Conservation (phyloP, 139 green algal genomes). For the Coccomyxa sp. region DNA sequence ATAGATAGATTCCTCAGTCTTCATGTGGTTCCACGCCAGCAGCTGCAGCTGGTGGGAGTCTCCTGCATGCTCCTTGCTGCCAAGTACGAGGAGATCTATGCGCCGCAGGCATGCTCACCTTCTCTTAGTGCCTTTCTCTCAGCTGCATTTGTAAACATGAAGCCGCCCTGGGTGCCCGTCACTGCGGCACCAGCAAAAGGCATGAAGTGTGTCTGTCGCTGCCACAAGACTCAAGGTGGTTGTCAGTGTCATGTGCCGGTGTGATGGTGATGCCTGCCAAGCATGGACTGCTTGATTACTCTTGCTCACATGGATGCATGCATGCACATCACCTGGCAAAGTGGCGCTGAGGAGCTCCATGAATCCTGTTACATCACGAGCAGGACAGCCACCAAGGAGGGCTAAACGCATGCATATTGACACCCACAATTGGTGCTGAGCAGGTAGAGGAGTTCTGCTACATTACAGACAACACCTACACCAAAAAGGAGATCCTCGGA, state of each 20-base stretch:
- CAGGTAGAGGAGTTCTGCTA: conserved; percentile 88
- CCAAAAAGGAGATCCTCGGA: conserved; percentile 65
- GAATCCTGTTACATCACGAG: too few relatives aligned
- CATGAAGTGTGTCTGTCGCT: not conserved
- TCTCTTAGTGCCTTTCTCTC: not conserved
- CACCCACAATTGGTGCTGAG: not conserved
- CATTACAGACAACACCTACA: conserved; percentile 98
- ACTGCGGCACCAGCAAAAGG: not conserved
- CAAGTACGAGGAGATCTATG: conserved; percentile 99
- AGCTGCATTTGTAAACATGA: not conserved
- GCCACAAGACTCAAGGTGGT: not conserved
- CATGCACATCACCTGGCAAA: too few relatives aligned
- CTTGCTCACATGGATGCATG: too few relatives aligned
- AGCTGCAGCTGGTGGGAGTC: conserved; percentile 82
- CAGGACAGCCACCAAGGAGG: too few relatives aligned
- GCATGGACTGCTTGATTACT: too few relatives aligned
- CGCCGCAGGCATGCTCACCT: conserved; percentile 57
- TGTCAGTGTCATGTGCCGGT: too few relatives aligned
- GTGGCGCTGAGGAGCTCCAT: too few relatives aligned
- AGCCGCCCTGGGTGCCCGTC: too few relatives aligned
- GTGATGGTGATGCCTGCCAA: too few relatives aligned
- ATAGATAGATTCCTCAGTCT: conserved; percentile 86
- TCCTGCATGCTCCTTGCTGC: conserved; percentile 89
- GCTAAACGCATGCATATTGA: not conserved
- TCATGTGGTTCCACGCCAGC: conserved; percentile 35